Conservation (phyloP, 495 filamentous ascomycete species). For the Neurospora tetraspora region DNA sequence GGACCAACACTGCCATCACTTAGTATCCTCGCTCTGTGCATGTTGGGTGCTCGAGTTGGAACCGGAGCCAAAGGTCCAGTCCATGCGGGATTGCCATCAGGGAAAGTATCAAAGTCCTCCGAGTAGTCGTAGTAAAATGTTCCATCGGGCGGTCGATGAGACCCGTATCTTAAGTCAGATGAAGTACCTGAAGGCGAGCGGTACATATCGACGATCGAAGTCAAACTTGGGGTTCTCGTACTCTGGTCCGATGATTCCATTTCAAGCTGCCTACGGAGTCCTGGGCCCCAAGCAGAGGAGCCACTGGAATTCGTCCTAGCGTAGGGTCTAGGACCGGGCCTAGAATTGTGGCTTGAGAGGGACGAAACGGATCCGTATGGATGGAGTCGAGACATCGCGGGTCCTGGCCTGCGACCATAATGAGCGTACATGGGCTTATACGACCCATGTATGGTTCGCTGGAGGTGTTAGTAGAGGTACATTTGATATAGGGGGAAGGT, state of each 20-base stretch:
- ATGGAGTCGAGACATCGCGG: slow-evolving; percentile 22
- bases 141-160: background rate
- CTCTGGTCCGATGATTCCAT: slow-evolving; percentile 11
- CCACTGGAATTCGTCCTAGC: background rate
- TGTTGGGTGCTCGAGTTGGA: slow-evolving; percentile 21
- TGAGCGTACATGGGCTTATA: slow-evolving; percentile 32
- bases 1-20: slow-evolving; percentile 16
- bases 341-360: slow-evolving; percentile 19
- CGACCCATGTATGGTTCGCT: slow-evolving; percentile 34
- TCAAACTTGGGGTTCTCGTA: slow-evolving; percentile 27
- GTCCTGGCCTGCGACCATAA: slow-evolving; percentile 23
- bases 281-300: background rate
- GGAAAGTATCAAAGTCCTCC: slow-evolving; percentile 33
- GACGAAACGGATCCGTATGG: slow-evolving; percentile 26
- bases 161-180: background rate
- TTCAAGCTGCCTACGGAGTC: slow-evolving; percentile 1
- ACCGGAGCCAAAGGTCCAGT: slow-evolving; percentile 24
- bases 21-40: slow-evolving; percentile 17
- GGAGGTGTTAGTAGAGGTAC: background rate
- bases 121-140: slow-evolving; percentile 43
- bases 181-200: slow-evolving; percentile 16
- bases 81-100: slow-evolving; percentile 3
- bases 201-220: slow-evolving; percentile 33
- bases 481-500: background rate
- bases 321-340: slow-evolving; percentile 16